Evolutionary conservation across 2,329 filamentous ascomycete species (phyloP).

Genomic region (Stachybotrys elegans): DNA sequence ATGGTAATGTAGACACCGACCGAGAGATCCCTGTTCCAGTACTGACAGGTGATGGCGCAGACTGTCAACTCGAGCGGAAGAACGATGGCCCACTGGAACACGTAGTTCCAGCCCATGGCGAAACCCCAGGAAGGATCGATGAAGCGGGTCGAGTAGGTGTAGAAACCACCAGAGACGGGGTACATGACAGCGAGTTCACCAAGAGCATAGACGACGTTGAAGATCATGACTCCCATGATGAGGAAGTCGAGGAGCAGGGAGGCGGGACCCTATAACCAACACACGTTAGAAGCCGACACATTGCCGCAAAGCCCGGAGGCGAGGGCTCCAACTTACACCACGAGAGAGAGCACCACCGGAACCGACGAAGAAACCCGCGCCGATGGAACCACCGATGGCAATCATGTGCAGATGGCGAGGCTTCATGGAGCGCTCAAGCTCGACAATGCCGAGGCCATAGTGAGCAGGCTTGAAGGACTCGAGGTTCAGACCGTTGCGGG

Average conservation of each 20-base stretch:
- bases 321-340: slow-evolving; percentile 31
- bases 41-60: slow-evolving; percentile 44
- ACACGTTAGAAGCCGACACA: neutral
- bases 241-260: slow-evolving; percentile 40
- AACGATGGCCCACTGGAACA: slow-evolving; percentile 43
- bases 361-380: slow-evolving; percentile 39
- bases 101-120: slow-evolving; percentile 46
- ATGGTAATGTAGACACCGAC: slow-evolving; percentile 45
- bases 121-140: slow-evolving; percentile 55
- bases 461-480: slow-evolving; percentile 32
- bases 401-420: slow-evolving; percentile 55
- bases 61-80: slow-evolving; percentile 44
- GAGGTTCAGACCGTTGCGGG: slow-evolving; percentile 31
- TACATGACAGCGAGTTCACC: slow-evolving; percentile 55
- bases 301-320: neutral
- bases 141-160: slow-evolving; percentile 53
- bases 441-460: slow-evolving; percentile 25
- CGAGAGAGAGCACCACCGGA: slow-evolving; percentile 43
- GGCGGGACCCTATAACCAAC: slow-evolving; percentile 26
- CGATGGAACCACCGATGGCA: slow-evolving; percentile 42
- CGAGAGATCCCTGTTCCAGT: slow-evolving; percentile 40
- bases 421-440: slow-evolving; percentile 42
- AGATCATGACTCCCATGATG: slow-evolving; percentile 52
- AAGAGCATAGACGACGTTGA: slow-evolving; percentile 53
- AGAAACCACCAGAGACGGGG: slow-evolving; percentile 55